phyloP scores from a whole-genome alignment of 805 yeast species.

The Starmerella stellata region DNA sequence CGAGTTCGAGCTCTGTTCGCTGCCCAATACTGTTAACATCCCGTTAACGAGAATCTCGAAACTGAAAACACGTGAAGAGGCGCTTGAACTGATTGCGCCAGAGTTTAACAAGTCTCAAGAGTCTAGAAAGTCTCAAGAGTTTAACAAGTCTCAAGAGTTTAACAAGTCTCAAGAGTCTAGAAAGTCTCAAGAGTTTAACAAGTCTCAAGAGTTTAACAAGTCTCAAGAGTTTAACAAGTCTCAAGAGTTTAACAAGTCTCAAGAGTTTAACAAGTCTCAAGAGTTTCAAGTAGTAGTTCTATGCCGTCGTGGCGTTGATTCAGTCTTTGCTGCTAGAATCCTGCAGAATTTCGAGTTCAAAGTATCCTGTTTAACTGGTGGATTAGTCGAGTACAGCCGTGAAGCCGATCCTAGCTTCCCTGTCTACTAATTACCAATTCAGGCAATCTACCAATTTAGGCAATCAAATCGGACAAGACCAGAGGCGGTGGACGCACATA shows the following conservation, averaged over 20 bases:
- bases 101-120: no score
- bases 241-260: no score
- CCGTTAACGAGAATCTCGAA: slow-evolving; percentile 37
- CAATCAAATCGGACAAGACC: slow-evolving; percentile 32
- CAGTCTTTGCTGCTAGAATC: slow-evolving; percentile 51
- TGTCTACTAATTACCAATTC: slow-evolving; percentile 29
- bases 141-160: no score
- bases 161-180: no score
- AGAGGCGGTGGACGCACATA: slow-evolving; percentile 33
- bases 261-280: slow-evolving; percentile 6
- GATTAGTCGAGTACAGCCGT: slow-evolving; percentile 49
- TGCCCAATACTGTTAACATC: slow-evolving; percentile 43
- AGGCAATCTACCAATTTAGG: slow-evolving; percentile 4
- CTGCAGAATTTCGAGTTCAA: slow-evolving; percentile 35
- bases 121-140: no score
- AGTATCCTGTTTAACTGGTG: slow-evolving; percentile 61
- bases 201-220: no score
- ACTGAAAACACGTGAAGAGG: slow-evolving; percentile 18
- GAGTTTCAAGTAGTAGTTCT: slow-evolving; percentile 35
- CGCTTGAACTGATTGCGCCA: slow-evolving; percentile 5
- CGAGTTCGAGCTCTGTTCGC: slow-evolving; percentile 50
- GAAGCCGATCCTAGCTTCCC: slow-evolving; percentile 46
- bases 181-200: no score
- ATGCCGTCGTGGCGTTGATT: slow-evolving; percentile 84
- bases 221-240: no score